These are phyloP conservation scores for Coemansia sp. DNA, from an alignment of 192 early-diverging fungal species.

Conservation along the genomic window DNA sequence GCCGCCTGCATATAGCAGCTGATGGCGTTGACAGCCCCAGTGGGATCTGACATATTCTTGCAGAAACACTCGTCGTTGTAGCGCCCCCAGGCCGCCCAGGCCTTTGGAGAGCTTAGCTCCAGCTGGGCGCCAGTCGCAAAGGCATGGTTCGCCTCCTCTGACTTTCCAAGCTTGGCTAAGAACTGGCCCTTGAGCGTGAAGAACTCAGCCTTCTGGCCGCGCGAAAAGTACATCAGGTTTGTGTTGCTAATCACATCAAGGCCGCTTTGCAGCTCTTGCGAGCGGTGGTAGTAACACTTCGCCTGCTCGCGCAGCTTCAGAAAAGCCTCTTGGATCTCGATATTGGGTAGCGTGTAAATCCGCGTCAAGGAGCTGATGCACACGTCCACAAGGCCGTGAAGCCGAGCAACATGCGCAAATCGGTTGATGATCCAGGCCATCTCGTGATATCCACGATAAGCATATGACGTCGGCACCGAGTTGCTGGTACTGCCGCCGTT, in stretches of 20 bases:
- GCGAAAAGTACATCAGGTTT: constrained; percentile 93
- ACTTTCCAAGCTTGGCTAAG: constrained; percentile 80
- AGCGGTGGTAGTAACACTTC: constrained; percentile 93
- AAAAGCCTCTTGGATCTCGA: constrained; percentile 99
- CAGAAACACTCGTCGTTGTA: constrained; percentile 92
- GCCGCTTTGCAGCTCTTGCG: constrained; percentile 84
- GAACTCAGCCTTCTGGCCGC: constrained; percentile 94
- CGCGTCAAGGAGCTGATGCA: constrained; percentile 89
- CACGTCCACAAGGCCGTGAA: constrained; percentile 93
- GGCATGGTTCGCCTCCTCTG: constrained; percentile 84
- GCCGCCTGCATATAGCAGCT: constrained; percentile 96
- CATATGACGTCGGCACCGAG: constrained; percentile 69
- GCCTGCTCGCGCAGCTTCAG: constrained; percentile 95
- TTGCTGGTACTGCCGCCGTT: constrained; percentile 10
- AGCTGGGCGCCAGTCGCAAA: constrained; percentile 90
- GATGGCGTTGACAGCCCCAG: constrained; percentile 83
- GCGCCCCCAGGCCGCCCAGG: constrained; percentile 96
- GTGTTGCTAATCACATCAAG: constrained; percentile 99
- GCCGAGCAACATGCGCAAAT: constrained; percentile 94
- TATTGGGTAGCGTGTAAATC: constrained; percentile 99
- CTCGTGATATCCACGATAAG: constrained; percentile 98
- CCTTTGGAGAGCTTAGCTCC: constrained; percentile 85
- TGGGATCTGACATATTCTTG: constrained; percentile 77
- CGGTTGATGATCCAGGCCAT: constrained; percentile 99
- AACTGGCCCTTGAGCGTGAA: constrained; percentile 96